phyloP scores from a whole-genome alignment of 2,329 filamentous ascomycete genomes.

The Tothia fuscella region DNA sequence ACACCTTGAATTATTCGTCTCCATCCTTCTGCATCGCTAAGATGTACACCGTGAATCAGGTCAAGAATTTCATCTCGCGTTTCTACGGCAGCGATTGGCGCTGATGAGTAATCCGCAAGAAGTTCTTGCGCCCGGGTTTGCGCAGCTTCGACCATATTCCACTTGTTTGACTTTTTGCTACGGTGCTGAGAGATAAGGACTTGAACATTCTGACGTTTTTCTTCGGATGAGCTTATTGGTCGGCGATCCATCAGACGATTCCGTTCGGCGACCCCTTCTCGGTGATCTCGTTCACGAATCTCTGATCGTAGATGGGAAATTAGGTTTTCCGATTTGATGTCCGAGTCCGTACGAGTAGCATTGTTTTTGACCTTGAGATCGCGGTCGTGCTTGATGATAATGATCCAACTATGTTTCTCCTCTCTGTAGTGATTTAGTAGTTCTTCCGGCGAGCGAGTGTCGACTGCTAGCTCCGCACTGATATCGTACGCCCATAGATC shows the following conservation, averaged over 20 bases:
- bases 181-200: constrained; percentile 73
- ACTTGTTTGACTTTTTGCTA: constrained; percentile 84
- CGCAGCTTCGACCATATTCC: constrained; percentile 73
- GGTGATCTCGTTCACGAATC: constrained; percentile 64
- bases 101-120: constrained; percentile 58
- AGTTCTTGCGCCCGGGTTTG: constrained; percentile 46
- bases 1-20: constrained; percentile 66
- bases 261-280: constrained; percentile 34
- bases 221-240: constrained; percentile 12
- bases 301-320: constrained; percentile 71
- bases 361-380: constrained; percentile 67
- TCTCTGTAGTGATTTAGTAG: constrained; percentile 64
- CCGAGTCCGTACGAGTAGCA: constrained; percentile 61
- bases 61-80: constrained; percentile 75
- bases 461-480: constrained; percentile 74
- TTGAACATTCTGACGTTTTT: constrained; percentile 50
- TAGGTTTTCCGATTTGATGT: constrained; percentile 62
- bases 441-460: constrained; percentile 69
- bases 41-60: constrained; percentile 56
- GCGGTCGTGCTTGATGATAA: constrained; percentile 70
- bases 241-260: constrained; percentile 18
- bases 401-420: constrained; percentile 71
- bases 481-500: constrained; percentile 74
- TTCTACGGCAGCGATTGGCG: constrained; percentile 79
- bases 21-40: constrained; percentile 79